A percentile compares a stretch with the other conserved stretches of the same genome.
phyloP scores from a whole-genome alignment of 257 asterid genomes.

The Hygrophila difformis region DNA sequence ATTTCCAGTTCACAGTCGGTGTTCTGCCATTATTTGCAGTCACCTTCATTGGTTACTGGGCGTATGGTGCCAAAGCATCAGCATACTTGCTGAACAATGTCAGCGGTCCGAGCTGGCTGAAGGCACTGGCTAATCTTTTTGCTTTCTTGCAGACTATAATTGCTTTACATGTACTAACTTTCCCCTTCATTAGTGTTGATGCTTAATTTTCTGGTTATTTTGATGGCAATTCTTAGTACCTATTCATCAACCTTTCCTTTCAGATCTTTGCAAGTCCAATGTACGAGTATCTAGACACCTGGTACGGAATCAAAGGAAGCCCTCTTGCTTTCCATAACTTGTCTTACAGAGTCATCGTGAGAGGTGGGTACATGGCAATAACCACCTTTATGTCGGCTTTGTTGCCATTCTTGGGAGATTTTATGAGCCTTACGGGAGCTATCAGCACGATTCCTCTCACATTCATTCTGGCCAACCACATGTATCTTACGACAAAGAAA shows the following conservation, averaged over 20 bases:
- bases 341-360: conserved; percentile 48
- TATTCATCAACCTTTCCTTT: neutral
- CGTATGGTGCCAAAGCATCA: conserved; percentile 63
- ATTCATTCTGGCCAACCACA: conserved; percentile 85
- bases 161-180: conserved; percentile 45
- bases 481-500: conserved; percentile 64
- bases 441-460: conserved; percentile 86
- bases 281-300: conserved; percentile 81
- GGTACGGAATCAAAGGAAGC: conserved; percentile 50
- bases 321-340: conserved; percentile 53
- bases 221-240: neutral
- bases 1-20: conserved; percentile 79
- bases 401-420: conserved; percentile 83
- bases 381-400: conserved; percentile 65
- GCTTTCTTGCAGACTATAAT: conserved; percentile 78
- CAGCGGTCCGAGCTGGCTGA: conserved; percentile 70
- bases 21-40: conserved; percentile 80
- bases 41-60: conserved; percentile 85
- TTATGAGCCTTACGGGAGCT: conserved; percentile 95
- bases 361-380: conserved; percentile 62
- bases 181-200: too few species aligned
- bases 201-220: neutral
- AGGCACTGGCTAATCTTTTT: conserved; percentile 57
- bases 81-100: conserved; percentile 77
- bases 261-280: conserved; percentile 92